phyloP scores from a whole-genome alignment of 345 rosid species.

The Tarenaya hassleriana region DNA sequence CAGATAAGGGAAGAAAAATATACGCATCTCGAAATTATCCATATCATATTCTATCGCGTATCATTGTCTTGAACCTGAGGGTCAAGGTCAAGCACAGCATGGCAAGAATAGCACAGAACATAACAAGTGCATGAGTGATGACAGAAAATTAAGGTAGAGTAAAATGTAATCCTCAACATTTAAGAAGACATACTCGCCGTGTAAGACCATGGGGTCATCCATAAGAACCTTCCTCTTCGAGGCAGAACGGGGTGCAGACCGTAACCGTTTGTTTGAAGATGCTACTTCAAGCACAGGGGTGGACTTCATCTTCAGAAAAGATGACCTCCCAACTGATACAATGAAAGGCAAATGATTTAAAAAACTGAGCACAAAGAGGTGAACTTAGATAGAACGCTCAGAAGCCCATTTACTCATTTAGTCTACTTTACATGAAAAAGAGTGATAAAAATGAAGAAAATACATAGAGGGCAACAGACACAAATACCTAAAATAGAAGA shows the following conservation, averaged over 20 bases:
- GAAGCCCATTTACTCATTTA: not conserved
- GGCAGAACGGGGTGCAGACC: conserved; percentile 49
- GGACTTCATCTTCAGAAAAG: conserved; percentile 72
- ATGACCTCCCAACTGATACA: conserved; percentile 75
- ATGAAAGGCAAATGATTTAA: conserved; percentile 9
- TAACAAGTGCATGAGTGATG: conserved; percentile 10
- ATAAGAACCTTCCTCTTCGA: conserved; percentile 85
- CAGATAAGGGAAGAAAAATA: no score
- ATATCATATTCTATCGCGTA: no score
- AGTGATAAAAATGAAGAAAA: conserved; percentile 5
- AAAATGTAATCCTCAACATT: conserved; percentile 2
- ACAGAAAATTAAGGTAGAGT: not conserved
- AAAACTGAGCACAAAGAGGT: conserved; percentile 3
- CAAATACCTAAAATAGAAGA: conserved; percentile 90
- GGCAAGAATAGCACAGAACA: not conserved
- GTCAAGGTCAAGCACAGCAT: no score
- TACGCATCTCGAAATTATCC: no score
- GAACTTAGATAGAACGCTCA: conserved; percentile 7
- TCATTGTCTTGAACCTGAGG: no score
- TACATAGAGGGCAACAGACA: conserved; percentile 1
- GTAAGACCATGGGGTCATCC: conserved; percentile 94
- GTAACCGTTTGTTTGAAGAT: conserved; percentile 59
- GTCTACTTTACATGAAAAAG: conserved; percentile 11
- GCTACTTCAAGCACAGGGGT: conserved; percentile 55
- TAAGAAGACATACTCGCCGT: conserved; percentile 82